A percentile compares a stretch with the other conserved stretches of the same genome.
phyloP scores from a whole-genome alignment of 768 basidiomycete species.

The Phanerochaete sordida region DNA sequence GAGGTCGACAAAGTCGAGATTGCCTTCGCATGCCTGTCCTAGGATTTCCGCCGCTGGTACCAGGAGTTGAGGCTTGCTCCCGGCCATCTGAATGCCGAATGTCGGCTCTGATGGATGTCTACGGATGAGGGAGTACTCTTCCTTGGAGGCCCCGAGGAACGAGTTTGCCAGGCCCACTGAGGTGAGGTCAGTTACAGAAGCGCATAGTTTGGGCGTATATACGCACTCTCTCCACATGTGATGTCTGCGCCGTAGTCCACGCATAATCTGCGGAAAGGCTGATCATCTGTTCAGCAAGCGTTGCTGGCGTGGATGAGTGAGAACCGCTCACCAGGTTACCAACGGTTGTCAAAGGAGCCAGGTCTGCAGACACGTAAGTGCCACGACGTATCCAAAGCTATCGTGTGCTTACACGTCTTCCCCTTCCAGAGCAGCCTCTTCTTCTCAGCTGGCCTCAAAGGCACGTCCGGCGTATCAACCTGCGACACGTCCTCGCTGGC shows the following conservation, averaged over 20 bases:
- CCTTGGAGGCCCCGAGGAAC: conserved; percentile 82
- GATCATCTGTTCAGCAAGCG: background rate
- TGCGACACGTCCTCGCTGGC: conserved; percentile 23
- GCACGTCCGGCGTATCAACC: conserved; percentile 65
- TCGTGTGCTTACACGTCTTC: conserved; percentile 67
- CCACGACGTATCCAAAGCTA: background rate
- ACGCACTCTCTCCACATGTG: conserved; percentile 87
- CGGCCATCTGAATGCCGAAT: conserved; percentile 93
- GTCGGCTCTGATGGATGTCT: conserved; percentile 82
- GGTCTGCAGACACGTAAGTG: conserved; percentile 32
- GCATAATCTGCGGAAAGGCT: conserved; percentile 94
- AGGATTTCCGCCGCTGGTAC: conserved; percentile 82
- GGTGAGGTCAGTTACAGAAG: background rate
- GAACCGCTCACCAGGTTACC: conserved; percentile 75
- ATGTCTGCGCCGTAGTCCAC: conserved; percentile 88
- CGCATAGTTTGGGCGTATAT: background rate
- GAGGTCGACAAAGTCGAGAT: conserved; percentile 88
- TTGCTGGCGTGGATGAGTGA: background rate
- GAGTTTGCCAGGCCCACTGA: conserved; percentile 91
- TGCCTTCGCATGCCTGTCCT: conserved; percentile 57
- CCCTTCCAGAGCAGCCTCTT: conserved; percentile 82
- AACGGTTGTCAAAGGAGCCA: conserved; percentile 88
- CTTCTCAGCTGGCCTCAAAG: conserved; percentile 75
- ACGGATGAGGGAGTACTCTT: conserved; percentile 93
- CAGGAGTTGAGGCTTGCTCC: conserved; percentile 76